A percentile compares a stretch with the other conserved stretches of the same genome.
Conservation (phyloP, 192 early-diverging fungal species). For the Umbelopsis sp. region DNA sequence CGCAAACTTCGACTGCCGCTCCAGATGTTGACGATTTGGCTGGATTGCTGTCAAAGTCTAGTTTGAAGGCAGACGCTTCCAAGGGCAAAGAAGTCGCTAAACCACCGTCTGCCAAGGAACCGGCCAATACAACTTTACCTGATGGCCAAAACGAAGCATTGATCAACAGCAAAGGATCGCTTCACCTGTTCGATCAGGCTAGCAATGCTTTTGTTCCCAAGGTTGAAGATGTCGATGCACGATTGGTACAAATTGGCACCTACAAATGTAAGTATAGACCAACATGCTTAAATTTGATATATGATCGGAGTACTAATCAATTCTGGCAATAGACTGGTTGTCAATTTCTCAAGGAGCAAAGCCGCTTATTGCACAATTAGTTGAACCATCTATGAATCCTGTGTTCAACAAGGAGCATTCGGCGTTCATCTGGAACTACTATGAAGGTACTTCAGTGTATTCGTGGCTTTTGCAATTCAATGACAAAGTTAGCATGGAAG, state of each 20-base stretch:
- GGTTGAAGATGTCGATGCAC: slow-evolving; percentile 44
- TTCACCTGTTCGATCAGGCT: slow-evolving; percentile 69
- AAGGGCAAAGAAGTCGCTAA: background rate
- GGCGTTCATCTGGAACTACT: slow-evolving; percentile 86
- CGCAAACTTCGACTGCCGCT: slow-evolving; percentile 24
- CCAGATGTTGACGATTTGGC: background rate
- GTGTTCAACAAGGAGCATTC: slow-evolving; percentile 69
- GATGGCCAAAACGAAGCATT: no score
- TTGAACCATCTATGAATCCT: slow-evolving; percentile 79
- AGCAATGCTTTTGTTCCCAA: slow-evolving; percentile 59
- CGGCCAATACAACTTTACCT: no score
- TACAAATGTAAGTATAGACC: slow-evolving; percentile 8
- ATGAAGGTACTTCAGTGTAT: slow-evolving; percentile 61
- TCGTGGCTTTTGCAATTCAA: slow-evolving; percentile 78
- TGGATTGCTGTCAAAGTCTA: background rate
- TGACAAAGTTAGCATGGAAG: slow-evolving; percentile 48
- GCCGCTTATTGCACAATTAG: slow-evolving; percentile 53
- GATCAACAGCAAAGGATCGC: slow-evolving; percentile 54
- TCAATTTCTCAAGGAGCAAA: slow-evolving; percentile 50
- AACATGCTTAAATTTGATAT: no score
- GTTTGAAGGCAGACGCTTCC: background rate
- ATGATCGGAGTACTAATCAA: background rate
- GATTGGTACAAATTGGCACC: slow-evolving; percentile 37
- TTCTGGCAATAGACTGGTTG: slow-evolving; percentile 49
- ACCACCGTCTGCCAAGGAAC: no score